Evolutionary conservation across 139 green algal species (phyloP), one percentile per base, ranked within the genome.

Genomic region (Chlorella sp.): DNA sequence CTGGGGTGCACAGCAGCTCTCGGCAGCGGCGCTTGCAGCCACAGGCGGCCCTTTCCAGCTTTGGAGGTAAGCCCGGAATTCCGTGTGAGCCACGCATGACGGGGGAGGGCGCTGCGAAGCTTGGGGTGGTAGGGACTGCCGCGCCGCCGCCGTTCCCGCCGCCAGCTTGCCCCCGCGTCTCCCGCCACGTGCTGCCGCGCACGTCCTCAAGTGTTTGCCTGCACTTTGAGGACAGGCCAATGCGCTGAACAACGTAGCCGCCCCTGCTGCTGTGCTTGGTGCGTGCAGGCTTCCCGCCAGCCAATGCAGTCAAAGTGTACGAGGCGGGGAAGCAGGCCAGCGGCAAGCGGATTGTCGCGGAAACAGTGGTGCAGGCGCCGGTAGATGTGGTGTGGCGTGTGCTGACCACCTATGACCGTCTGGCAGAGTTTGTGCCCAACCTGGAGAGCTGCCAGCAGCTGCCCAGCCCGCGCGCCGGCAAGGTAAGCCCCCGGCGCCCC

Each of bases 361-460:
- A 95, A 48, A 84, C 90, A 39, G 68, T 80, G 5, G 89, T 95
- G 22, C 89, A 92, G 66, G 93, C 93, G 53, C 91, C 86, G 7
- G 81, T 91, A 0, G 89, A 94, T 0, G 71, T 91, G 71, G 92
- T 96, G 1, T 96, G 94, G 94, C 28, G 61, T 21, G 93, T 96
- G 36, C 86, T 96, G 68, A 96, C 93, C 30, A 83, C 95, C 87
- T 96, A 93, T 76, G 89, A 93, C 34, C 57, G 76, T 22, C 92
- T 96, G 9, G 42, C 92, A 16, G 82, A 91, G 0, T 95, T 96
- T 89, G 91, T 96, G 42, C 94, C 94, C 0, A 95, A 96, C 87
- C 86, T 96, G 36, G 90, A 93, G 57, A 68, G n/a, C 40, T 96
- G 91, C 66, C 85, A 95, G 87, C 87, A 86, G 40, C 39, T 95